These are phyloP conservation scores for Barnettozyma californica DNA, from an alignment of 805 yeast species.

Conservation along the genomic window DNA sequence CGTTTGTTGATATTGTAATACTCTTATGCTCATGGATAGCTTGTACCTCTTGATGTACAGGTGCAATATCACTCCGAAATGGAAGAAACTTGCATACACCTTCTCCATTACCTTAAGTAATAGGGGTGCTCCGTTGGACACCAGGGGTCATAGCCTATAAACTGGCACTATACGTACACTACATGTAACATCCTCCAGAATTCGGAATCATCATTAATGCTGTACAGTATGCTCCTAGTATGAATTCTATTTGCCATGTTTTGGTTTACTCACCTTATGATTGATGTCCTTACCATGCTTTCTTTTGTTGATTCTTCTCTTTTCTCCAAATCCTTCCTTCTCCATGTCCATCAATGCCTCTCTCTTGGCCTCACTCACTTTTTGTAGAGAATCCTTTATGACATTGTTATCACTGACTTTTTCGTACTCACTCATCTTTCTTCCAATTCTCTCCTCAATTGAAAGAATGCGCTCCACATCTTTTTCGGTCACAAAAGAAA, in stretches of 20 bases:
- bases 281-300: constrained; percentile 18
- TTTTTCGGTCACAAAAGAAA: constrained; percentile 78
- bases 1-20: not conserved
- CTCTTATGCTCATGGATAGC: too few species aligned
- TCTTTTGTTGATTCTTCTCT: constrained; percentile 44
- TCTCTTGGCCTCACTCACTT: constrained; percentile 76
- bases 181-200: not conserved
- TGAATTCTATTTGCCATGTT: not conserved
- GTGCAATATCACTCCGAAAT: not conserved
- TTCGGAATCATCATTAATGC: not conserved
- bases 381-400: constrained; percentile 63
- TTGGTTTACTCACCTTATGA: not conserved
- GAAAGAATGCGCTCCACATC: constrained; percentile 78
- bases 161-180: too few species aligned
- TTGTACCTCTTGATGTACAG: not conserved
- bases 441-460: constrained; percentile 79
- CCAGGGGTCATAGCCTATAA: too few species aligned
- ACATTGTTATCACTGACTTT: constrained; percentile 71
- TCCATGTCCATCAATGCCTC: constrained; percentile 95
- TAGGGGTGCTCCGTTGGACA: not conserved
- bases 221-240: not conserved
- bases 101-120: too few species aligned
- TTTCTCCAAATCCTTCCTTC: constrained; percentile 80
- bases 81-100: not conserved
- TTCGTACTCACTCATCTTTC: constrained; percentile 73